These are phyloP conservation scores for Lanmaoa rubissima DNA, from an alignment of 768 basidiomycete genomes.

Conservation along the genomic window DNA sequence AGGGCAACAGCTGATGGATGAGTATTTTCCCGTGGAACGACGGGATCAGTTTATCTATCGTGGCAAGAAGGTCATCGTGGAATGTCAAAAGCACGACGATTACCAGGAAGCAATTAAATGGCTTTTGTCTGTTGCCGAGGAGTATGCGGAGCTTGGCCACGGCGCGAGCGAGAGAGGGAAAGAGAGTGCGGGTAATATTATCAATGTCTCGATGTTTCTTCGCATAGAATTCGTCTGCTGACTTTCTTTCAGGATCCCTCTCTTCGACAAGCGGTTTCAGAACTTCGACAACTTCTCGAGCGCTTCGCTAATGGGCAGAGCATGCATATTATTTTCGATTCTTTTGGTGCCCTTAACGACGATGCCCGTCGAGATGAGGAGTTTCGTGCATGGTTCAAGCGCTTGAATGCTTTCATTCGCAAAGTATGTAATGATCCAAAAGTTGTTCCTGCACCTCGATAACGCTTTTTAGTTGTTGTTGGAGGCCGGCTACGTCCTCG, in stretches of 20 bases:
- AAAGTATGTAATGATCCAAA: slow-evolving; percentile 40
- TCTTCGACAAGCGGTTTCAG: slow-evolving; percentile 53
- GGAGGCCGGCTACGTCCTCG: slow-evolving; percentile 84
- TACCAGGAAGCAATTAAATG: slow-evolving; percentile 82
- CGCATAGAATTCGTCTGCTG: slow-evolving; percentile 12
- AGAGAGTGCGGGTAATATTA: slow-evolving; percentile 20
- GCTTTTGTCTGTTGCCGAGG: slow-evolving; percentile 61
- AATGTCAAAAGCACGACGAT: slow-evolving; percentile 89
- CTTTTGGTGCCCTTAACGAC: slow-evolving; percentile 67
- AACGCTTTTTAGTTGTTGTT: slow-evolving; percentile 52
- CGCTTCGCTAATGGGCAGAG: slow-evolving; percentile 80
- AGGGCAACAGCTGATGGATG: slow-evolving; percentile 65
- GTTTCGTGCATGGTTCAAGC: slow-evolving; percentile 70
- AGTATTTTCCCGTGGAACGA: slow-evolving; percentile 88
- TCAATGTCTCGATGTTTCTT: slow-evolving; percentile 7
- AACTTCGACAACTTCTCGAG: slow-evolving; percentile 82
- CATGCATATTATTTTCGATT: slow-evolving; percentile 65
- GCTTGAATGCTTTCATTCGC: slow-evolving; percentile 61
- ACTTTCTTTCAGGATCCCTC: slow-evolving; percentile 44
- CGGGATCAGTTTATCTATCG: slow-evolving; percentile 93
- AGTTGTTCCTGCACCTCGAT: background rate
- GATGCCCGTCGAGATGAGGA: slow-evolving; percentile 75
- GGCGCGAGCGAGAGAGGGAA: slow-evolving; percentile 35
- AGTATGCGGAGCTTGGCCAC: slow-evolving; percentile 58
- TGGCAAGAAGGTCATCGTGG: slow-evolving; percentile 89